Evolutionary conservation across 2,329 filamentous ascomycete genomes (phyloP).

Genomic region (Lecanicillium sp.): DNA sequence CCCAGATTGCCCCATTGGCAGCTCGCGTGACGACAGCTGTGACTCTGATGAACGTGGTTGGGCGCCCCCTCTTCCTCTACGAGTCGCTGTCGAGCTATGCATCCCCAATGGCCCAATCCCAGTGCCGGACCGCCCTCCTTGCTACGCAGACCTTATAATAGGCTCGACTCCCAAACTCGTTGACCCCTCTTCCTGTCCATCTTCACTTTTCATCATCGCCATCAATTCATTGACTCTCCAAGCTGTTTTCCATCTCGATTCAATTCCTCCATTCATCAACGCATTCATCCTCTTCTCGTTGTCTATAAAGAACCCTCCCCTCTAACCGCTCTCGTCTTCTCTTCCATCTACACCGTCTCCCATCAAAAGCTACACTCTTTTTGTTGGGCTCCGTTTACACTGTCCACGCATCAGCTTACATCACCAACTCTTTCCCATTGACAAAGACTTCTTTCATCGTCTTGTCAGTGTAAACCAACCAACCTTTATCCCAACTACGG

Average conservation of each 20-base stretch:
- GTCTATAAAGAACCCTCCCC: too few species aligned
- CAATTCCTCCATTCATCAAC: constrained; percentile 8
- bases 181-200: constrained; percentile 6
- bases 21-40: constrained; percentile 9
- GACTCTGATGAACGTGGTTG: neutral
- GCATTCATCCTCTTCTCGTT: neutral
- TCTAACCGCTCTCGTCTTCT: too few species aligned
- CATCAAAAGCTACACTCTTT: neutral
- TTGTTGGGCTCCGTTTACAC: too few species aligned
- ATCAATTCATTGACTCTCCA: too few species aligned
- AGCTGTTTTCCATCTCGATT: constrained; percentile 1
- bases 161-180: too few species aligned
- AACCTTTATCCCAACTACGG: neutral
- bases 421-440: constrained; percentile 6
- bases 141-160: constrained; percentile 10
- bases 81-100: neutral
- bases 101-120: neutral
- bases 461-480: constrained; percentile 6
- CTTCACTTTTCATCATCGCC: constrained; percentile 2
- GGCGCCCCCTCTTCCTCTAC: neutral
- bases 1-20: neutral
- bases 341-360: too few species aligned
- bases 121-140: constrained; percentile 4
- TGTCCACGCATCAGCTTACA: neutral
- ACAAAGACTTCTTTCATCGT: constrained; percentile 8